phyloP scores from a whole-genome alignment of 176 grass and related monocot genomes.

The Aechmea fasciata region DNA sequence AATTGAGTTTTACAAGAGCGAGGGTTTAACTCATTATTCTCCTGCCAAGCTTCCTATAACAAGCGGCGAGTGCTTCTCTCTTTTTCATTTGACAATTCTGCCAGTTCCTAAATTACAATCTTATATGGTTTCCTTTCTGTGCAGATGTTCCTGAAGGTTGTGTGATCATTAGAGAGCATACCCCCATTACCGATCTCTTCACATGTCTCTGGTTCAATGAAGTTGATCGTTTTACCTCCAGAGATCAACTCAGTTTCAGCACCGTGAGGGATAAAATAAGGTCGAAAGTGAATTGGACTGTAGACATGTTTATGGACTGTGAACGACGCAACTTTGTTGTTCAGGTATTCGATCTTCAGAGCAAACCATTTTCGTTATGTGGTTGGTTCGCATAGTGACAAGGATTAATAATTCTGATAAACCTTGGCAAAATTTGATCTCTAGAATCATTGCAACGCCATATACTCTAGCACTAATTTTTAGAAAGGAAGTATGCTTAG shows the following conservation, averaged over 20 bases:
- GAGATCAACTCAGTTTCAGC: constrained; percentile 95
- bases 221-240: constrained; percentile 81
- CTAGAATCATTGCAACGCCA: too few relatives aligned
- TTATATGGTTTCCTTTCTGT: background rate
- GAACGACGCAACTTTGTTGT: constrained; percentile 92
- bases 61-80: constrained; percentile 45
- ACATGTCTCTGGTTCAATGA: constrained; percentile 97
- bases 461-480: too few relatives aligned
- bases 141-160: constrained; percentile 98
- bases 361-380: background rate
- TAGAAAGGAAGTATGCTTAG: background rate
- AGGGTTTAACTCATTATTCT: constrained; percentile 93
- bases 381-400: background rate
- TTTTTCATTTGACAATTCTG: background rate
- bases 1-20: constrained; percentile 91
- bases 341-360: constrained; percentile 46
- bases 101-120: background rate
- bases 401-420: constrained; percentile 8
- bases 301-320: constrained; percentile 95
- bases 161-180: constrained; percentile 89
- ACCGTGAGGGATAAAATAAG: constrained; percentile 88
- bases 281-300: constrained; percentile 61
- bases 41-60: constrained; percentile 88
- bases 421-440: background rate
- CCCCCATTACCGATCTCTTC: constrained; percentile 81